Conservation (phyloP, 148 eudicot genomes). For the Vaccinium corymbosum region DNA sequence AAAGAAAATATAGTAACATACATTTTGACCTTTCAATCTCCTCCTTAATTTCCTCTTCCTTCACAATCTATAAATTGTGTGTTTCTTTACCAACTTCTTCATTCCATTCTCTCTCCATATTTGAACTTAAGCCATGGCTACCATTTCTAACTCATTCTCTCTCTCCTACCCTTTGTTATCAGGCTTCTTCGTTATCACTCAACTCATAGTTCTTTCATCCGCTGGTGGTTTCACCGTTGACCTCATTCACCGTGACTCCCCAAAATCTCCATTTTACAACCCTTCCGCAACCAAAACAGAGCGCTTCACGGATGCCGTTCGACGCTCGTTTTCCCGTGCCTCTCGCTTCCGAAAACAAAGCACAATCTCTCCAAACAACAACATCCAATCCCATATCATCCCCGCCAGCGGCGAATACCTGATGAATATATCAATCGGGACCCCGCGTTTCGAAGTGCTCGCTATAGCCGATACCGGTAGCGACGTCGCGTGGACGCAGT, state of each 20-base stretch:
- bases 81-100: neutral
- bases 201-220: neutral
- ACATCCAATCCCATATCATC: constrained; percentile 6
- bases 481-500: constrained; percentile 45
- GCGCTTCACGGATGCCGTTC: constrained; percentile 12
- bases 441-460: constrained; percentile 26
- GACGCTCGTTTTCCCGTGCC: constrained; percentile 14
- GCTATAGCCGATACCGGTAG: constrained; percentile 42
- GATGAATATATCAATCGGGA: constrained; percentile 27
- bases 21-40: neutral
- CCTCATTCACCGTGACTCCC: constrained; percentile 40
- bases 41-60: neutral
- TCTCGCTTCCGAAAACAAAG: constrained; percentile 1
- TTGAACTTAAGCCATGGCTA: neutral
- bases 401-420: constrained; percentile 32
- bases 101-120: neutral
- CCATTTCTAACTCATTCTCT: neutral
- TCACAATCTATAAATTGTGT: neutral
- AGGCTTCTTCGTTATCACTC: neutral
- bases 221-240: constrained; percentile 24
- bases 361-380: neutral
- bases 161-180: neutral
- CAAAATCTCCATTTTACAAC: constrained; percentile 32
- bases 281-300: constrained; percentile 23
- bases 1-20: too few species aligned